Conservation (phyloP, 805 yeast species). For the Myxozyma lipomycoides region DNA sequence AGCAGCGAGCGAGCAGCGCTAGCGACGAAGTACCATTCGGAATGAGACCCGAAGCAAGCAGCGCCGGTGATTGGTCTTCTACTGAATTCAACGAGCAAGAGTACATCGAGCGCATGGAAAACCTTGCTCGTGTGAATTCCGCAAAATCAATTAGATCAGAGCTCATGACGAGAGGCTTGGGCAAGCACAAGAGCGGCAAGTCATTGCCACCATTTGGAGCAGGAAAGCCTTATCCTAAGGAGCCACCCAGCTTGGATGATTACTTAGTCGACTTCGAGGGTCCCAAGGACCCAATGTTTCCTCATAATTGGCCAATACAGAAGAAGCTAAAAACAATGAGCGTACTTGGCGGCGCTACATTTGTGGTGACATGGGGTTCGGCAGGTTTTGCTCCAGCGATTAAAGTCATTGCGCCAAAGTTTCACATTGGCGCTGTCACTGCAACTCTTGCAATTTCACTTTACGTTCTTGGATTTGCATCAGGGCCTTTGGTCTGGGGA, state of each 20-base stretch:
- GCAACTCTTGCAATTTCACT: constrained; percentile 71
- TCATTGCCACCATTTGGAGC: constrained; percentile 6
- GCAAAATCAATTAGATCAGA: not conserved
- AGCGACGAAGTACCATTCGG: too few relatives aligned
- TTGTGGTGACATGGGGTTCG: constrained; percentile 66
- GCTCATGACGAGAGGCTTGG: not conserved
- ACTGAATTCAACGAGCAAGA: too few relatives aligned
- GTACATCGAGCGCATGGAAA: too few relatives aligned
- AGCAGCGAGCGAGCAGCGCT: too few relatives aligned
- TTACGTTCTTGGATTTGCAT: constrained; percentile 77
- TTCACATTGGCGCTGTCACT: constrained; percentile 58
- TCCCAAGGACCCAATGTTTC: constrained; percentile 70
- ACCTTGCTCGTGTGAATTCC: not conserved
- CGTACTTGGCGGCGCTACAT: constrained; percentile 48
- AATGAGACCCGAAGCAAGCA: too few relatives aligned
- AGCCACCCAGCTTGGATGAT: constrained; percentile 17
- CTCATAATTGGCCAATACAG: constrained; percentile 68
- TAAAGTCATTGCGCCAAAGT: constrained; percentile 43
- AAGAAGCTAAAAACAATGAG: constrained; percentile 46
- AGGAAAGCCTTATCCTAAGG: constrained; percentile 4
- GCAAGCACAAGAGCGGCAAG: not conserved
- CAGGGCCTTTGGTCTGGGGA: constrained; percentile 79
- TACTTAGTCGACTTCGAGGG: constrained; percentile 75
- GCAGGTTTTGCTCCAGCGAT: constrained; percentile 69
- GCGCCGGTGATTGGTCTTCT: too few relatives aligned